A percentile compares a stretch with the other conserved stretches of the same genome.
phyloP scores from a whole-genome alignment of 148 eudicot genomes.

The Nepenthes mirabilis region DNA sequence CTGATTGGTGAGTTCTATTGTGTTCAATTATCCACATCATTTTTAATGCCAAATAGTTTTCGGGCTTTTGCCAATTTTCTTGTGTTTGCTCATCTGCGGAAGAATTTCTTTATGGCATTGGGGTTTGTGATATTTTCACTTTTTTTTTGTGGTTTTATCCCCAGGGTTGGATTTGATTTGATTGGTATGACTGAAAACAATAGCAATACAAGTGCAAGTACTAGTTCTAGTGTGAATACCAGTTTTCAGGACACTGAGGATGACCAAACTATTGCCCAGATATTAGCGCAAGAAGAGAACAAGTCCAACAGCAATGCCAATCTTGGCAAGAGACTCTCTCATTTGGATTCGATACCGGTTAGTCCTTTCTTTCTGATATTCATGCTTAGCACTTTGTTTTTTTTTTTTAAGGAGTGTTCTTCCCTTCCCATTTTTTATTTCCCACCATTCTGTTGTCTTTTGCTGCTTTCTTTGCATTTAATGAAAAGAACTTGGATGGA shows the following conservation, averaged over 20 bases:
- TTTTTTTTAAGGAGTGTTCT: background rate
- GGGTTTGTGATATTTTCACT: too few species aligned
- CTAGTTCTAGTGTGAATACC: slow-evolving; percentile 52
- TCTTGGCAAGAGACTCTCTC: slow-evolving; percentile 60
- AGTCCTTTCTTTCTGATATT: background rate
- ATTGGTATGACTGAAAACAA: slow-evolving; percentile 19
- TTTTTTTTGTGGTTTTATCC: too few species aligned
- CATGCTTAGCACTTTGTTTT: background rate
- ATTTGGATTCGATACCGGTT: slow-evolving; percentile 74
- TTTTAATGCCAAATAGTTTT: too few species aligned
- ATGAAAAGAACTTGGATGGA: too few species aligned
- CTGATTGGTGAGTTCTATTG: too few species aligned
- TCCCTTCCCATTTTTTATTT: background rate
- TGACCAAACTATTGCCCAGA: slow-evolving; percentile 51
- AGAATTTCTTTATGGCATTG: too few species aligned
- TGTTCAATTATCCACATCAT: too few species aligned
- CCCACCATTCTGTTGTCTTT: background rate
- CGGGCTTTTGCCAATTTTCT: too few species aligned
- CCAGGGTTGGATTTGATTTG: too few species aligned
- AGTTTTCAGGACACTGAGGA: slow-evolving; percentile 53
- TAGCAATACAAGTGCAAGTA: slow-evolving; percentile 38
- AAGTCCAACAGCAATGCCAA: slow-evolving; percentile 13
- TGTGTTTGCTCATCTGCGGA: too few species aligned
- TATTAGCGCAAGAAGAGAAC: slow-evolving; percentile 36
- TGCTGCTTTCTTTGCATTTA: too few species aligned